Percentiles rank a stretch among this genome's conserved stretches.
phyloP scores from a whole-genome alignment of 2,329 filamentous ascomycete species.

The Biscogniauxia mediterranea region DNA sequence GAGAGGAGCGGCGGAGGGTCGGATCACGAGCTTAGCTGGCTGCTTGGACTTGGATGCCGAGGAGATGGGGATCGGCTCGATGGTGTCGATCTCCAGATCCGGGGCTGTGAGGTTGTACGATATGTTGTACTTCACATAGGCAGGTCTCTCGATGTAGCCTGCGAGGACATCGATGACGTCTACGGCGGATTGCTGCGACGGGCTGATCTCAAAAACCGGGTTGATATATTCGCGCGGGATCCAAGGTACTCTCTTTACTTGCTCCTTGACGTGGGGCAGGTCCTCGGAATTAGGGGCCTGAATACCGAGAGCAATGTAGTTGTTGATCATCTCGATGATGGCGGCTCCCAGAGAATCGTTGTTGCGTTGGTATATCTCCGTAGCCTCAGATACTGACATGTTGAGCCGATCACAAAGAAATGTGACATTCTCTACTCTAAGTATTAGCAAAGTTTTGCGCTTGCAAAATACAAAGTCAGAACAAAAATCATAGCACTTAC shows the following conservation, averaged over 20 bases:
- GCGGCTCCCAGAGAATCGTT: slow-evolving; percentile 40
- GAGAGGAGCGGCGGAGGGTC: neutral
- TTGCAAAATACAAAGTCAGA: neutral
- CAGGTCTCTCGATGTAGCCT: slow-evolving; percentile 41
- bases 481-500: slow-evolving; percentile 18
- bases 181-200: slow-evolving; percentile 25
- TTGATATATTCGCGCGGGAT: slow-evolving; percentile 44
- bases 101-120: slow-evolving; percentile 29
- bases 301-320: slow-evolving; percentile 40
- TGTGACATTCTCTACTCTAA: slow-evolving; percentile 37
- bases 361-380: slow-evolving; percentile 39
- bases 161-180: slow-evolving; percentile 43
- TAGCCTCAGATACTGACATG: slow-evolving; percentile 41
- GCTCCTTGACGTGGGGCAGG: slow-evolving; percentile 32
- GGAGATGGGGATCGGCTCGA: neutral
- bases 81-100: slow-evolving; percentile 7
- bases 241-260: slow-evolving; percentile 39
- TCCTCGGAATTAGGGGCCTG: slow-evolving; percentile 32
- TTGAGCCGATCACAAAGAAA: slow-evolving; percentile 45
- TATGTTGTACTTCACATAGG: slow-evolving; percentile 32
- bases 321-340: slow-evolving; percentile 42
- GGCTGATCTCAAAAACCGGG: slow-evolving; percentile 42
- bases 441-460: slow-evolving; percentile 9
- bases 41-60: slow-evolving; percentile 4
- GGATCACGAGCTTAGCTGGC: neutral